Evolutionary conservation across 1,284 basidiomycete species (phyloP).

Genomic region (Cutaneotrichosporon daszewskae): DNA sequence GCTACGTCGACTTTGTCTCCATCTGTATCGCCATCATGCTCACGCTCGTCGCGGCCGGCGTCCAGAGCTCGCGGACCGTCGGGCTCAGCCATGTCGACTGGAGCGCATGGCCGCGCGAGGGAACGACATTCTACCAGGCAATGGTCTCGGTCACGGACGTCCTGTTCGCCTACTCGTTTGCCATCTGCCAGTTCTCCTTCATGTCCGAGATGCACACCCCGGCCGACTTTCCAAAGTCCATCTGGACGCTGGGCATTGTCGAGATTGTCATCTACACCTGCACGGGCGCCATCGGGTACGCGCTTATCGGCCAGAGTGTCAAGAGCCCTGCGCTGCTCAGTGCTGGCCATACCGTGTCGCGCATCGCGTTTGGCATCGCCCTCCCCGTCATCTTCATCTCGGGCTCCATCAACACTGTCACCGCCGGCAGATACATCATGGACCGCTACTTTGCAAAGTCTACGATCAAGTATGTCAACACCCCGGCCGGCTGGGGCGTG

Average conservation of each 20-base stretch:
- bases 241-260: slow-evolving; percentile 30
- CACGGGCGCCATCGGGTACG: slow-evolving; percentile 28
- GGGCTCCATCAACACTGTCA: slow-evolving; percentile 16
- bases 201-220: slow-evolving; percentile 19
- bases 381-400: slow-evolving; percentile 21
- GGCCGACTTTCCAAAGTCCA: slow-evolving; percentile 24
- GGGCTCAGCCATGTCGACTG: slow-evolving; percentile 27
- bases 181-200: slow-evolving; percentile 18
- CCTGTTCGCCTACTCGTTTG: slow-evolving; percentile 31
- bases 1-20: slow-evolving; percentile 39
- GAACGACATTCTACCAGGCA: slow-evolving; percentile 24
- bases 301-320: slow-evolving; percentile 14
- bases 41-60: slow-evolving; percentile 33
- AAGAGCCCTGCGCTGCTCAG: slow-evolving; percentile 14
- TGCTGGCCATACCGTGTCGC: slow-evolving; percentile 9
- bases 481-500: slow-evolving; percentile 38
- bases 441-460: slow-evolving; percentile 8
- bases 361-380: slow-evolving; percentile 16
- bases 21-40: slow-evolving; percentile 29
- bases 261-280: slow-evolving; percentile 26
- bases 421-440: slow-evolving; percentile 11
- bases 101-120: slow-evolving; percentile 27
- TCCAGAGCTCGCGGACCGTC: slow-evolving; percentile 10
- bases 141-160: slow-evolving; percentile 33
- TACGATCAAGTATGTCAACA: slow-evolving; percentile 32